phyloP scores from a whole-genome alignment of 768 basidiomycete genomes.

The Amanita fuliginea region DNA sequence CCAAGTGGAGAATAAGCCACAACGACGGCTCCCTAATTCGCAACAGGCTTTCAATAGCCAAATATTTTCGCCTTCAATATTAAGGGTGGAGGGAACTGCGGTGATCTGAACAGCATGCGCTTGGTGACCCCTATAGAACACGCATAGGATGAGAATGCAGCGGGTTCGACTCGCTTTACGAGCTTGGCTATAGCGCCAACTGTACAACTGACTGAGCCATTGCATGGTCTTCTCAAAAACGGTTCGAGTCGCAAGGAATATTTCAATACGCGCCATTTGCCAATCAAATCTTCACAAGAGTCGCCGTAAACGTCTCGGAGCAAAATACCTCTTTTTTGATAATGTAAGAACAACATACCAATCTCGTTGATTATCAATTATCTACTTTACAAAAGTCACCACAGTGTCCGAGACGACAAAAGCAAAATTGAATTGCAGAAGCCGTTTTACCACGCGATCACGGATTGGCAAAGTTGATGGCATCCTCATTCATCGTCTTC shows the following conservation, averaged over 20 bases:
- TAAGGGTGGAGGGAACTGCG: constrained; percentile 30
- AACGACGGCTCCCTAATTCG: constrained; percentile 32
- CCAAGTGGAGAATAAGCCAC: constrained; percentile 42
- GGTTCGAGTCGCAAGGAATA: constrained; percentile 56
- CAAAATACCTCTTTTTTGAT: no score
- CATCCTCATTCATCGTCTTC: no score
- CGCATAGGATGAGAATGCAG: constrained; percentile 15
- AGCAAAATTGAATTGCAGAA: no score
- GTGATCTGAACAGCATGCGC: constrained; percentile 35
- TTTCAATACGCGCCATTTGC: constrained; percentile 37
- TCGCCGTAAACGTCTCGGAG: constrained; percentile 34
- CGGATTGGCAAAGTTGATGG: no score
- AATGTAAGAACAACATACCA: no score
- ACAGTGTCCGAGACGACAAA: no score
- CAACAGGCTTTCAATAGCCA: constrained; percentile 26
- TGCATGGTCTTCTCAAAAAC: constrained; percentile 22
- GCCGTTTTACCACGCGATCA: no score
- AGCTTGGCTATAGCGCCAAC: constrained; percentile 24
- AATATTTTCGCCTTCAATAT: constrained; percentile 29
- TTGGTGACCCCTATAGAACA: constrained; percentile 26
- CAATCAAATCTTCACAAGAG: constrained; percentile 30
- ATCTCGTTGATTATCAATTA: no score
- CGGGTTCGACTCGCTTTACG: constrained; percentile 21
- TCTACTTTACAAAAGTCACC: no score
- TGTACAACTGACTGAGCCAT: constrained; percentile 22